Conservation (phyloP, 805 yeast species). For the Saturnispora quitensis region DNA sequence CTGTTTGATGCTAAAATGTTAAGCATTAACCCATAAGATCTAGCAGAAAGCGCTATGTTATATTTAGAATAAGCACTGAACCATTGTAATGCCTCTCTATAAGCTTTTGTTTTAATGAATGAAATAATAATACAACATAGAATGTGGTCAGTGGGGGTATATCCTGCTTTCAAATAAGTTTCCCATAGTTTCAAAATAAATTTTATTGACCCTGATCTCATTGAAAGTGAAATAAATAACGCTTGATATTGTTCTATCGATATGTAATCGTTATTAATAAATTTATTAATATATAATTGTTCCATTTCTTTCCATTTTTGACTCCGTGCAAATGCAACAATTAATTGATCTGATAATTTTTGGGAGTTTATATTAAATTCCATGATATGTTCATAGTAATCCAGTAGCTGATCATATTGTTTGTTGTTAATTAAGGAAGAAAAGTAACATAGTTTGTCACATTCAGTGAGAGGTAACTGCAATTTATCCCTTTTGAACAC, state of each 20-base stretch:
- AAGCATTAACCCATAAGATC: slow-evolving; percentile 29
- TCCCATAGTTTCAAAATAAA: slow-evolving; percentile 30
- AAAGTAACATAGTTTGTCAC: slow-evolving; percentile 18
- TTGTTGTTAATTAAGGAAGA: slow-evolving; percentile 10
- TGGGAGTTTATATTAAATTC: neutral
- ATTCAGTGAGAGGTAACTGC: slow-evolving; percentile 3
- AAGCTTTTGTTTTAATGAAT: slow-evolving; percentile 30
- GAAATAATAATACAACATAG: slow-evolving; percentile 37
- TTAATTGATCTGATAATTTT: slow-evolving; percentile 10
- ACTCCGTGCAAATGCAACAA: slow-evolving; percentile 16
- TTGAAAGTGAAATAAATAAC: slow-evolving; percentile 53
- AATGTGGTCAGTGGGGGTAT: slow-evolving; percentile 38
- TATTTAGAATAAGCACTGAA: slow-evolving; percentile 28
- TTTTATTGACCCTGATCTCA: slow-evolving; percentile 40
- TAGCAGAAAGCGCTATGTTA: slow-evolving; percentile 22
- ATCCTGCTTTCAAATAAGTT: slow-evolving; percentile 35
- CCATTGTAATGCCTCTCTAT: slow-evolving; percentile 29
- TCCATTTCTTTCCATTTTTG: slow-evolving; percentile 44
- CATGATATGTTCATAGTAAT: slow-evolving; percentile 2
- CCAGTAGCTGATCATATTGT: neutral
- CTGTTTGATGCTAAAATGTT: slow-evolving; percentile 28
- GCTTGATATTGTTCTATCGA: slow-evolving; percentile 44
- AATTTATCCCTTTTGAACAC: slow-evolving; percentile 9
- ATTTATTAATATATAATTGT: slow-evolving; percentile 45
- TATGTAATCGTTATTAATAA: slow-evolving; percentile 46